These are phyloP conservation scores for Phaffia australis DNA, from an alignment of 768 basidiomycete genomes.

Conservation along the genomic window DNA sequence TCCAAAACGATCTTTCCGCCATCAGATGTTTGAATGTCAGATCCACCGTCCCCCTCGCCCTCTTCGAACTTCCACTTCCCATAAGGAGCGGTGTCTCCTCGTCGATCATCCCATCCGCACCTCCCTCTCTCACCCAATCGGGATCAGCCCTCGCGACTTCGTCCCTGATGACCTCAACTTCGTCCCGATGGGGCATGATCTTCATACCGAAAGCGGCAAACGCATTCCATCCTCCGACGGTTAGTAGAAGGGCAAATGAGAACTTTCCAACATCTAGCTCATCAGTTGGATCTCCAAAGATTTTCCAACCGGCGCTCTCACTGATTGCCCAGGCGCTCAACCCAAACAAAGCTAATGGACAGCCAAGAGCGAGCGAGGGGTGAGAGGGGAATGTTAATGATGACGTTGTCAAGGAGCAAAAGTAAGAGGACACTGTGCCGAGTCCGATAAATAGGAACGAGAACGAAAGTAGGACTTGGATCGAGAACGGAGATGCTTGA, in stretches of 20 bases:
- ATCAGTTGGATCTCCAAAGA: slow-evolving; percentile 5
- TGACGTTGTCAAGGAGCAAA: slow-evolving; percentile 20
- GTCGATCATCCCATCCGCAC: slow-evolving; percentile 5
- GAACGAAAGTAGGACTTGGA: slow-evolving; percentile 7
- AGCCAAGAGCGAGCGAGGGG: slow-evolving; percentile 19
- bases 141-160: slow-evolving; percentile 12
- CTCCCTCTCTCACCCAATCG: slow-evolving; percentile 5
- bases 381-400: slow-evolving; percentile 20
- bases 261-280: slow-evolving; percentile 21
- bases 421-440: slow-evolving; percentile 21
- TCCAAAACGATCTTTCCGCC: slow-evolving; percentile 13
- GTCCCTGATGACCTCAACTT: not conserved
- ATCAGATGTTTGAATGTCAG: slow-evolving; percentile 1
- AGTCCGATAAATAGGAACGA: slow-evolving; percentile 12
- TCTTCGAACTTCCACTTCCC: not conserved
- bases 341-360: slow-evolving; percentile 22
- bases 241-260: not conserved
- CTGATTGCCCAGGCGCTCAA: slow-evolving; percentile 13
- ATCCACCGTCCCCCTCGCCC: slow-evolving; percentile 10
- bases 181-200: slow-evolving; percentile 20
- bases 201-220: not conserved
- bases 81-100: slow-evolving; percentile 7
- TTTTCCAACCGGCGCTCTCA: not conserved
- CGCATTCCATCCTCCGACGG: slow-evolving; percentile 7
- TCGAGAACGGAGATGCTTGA: slow-evolving; percentile 3